phyloP scores from a whole-genome alignment of 768 basidiomycete genomes.

The Agaricus sinodeliciosus region DNA sequence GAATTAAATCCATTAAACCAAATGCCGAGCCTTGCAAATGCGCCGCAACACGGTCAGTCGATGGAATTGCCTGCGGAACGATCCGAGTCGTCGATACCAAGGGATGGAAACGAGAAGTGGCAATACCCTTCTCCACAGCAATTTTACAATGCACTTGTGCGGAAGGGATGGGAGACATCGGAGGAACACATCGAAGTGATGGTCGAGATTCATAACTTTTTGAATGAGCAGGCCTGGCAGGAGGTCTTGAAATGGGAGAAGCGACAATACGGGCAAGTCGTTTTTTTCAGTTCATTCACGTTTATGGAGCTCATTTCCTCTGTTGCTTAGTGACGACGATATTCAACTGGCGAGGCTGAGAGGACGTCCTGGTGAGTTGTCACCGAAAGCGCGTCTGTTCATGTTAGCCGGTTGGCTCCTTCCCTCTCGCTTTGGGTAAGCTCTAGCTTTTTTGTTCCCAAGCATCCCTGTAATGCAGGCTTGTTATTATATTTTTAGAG shows the following conservation, averaged over 20 bases:
- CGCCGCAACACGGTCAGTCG: slow-evolving; percentile 50
- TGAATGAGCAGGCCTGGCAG: slow-evolving; percentile 95
- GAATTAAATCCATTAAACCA: slow-evolving; percentile 71
- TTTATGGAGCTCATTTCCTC: neutral
- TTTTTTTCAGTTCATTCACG: neutral
- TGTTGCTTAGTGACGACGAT: slow-evolving; percentile 46
- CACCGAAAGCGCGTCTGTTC: slow-evolving; percentile 88
- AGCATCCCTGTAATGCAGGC: neutral
- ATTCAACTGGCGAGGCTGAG: slow-evolving; percentile 78
- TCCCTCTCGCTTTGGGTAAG: slow-evolving; percentile 86
- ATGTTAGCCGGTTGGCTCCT: slow-evolving; percentile 85
- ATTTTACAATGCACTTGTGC: slow-evolving; percentile 93
- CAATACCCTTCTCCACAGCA: slow-evolving; percentile 98
- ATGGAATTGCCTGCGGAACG: slow-evolving; percentile 65
- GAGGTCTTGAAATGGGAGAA: slow-evolving; percentile 94
- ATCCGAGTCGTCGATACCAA: slow-evolving; percentile 80
- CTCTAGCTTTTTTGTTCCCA: slow-evolving; percentile 8
- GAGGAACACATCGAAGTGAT: slow-evolving; percentile 95
- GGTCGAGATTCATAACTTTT: slow-evolving; percentile 97
- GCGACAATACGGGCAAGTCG: slow-evolving; percentile 50
- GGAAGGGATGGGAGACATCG: slow-evolving; percentile 97
- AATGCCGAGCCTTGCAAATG: slow-evolving; percentile 81
- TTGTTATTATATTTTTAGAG: slow-evolving; percentile 36
- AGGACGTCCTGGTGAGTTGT: slow-evolving; percentile 88
- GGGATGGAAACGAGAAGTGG: slow-evolving; percentile 58